These are phyloP conservation scores for Olyra latifolia DNA, from an alignment of 176 grass and related monocot species.

Conservation along the genomic window DNA sequence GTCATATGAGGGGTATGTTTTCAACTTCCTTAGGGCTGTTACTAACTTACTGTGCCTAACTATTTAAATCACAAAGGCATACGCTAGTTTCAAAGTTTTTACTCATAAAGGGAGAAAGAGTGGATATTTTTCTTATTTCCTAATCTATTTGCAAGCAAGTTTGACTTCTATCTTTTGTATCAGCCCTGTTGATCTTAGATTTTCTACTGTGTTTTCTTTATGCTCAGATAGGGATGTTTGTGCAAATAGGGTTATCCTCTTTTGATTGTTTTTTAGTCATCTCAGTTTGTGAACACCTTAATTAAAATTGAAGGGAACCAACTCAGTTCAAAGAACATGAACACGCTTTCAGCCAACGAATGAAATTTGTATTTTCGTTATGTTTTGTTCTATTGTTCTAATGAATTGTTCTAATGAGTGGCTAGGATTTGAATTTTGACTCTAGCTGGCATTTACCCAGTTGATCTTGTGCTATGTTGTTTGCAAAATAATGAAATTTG, in stretches of 20 bases:
- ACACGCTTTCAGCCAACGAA: background rate
- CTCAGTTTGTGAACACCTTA: background rate
- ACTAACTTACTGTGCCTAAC: background rate
- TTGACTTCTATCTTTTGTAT: background rate
- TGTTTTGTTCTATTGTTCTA: too few species aligned
- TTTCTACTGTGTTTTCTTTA: background rate
- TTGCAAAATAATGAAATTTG: background rate
- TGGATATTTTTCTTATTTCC: background rate
- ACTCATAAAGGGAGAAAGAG: background rate
- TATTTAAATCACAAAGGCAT: background rate
- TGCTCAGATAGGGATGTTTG: background rate
- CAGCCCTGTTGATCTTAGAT: background rate
- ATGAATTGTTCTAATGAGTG: background rate
- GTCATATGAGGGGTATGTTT: background rate
- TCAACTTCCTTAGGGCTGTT: background rate
- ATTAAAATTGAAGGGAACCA: background rate
- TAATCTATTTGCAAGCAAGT: background rate
- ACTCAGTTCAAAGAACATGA: background rate
- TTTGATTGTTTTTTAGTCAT: background rate
- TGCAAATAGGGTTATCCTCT: background rate
- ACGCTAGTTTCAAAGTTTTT: background rate
- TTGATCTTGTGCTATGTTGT: background rate
- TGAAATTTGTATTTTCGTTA: constrained; percentile 6
- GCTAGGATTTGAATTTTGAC: background rate
- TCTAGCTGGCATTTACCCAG: background rate